phyloP scores from a whole-genome alignment of 345 rosid genomes.

The Odontarrhena argentea region DNA sequence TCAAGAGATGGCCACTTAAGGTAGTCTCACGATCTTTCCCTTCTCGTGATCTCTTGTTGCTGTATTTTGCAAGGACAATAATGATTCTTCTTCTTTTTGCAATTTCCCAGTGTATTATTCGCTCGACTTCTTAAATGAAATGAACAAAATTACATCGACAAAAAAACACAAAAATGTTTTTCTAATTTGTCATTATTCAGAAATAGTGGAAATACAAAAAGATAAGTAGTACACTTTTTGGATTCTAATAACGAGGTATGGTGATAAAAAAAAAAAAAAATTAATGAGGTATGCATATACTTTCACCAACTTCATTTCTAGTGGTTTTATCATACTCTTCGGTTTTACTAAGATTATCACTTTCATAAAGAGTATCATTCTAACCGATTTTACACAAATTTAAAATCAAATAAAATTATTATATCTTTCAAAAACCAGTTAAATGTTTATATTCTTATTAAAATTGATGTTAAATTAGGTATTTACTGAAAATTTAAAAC shows the following conservation, averaged over 20 bases:
- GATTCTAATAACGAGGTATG: background rate
- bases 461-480: too few species aligned
- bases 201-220: background rate
- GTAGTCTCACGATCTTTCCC: slow-evolving; percentile 14
- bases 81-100: slow-evolving; percentile 13
- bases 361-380: too few species aligned
- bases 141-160: slow-evolving; percentile 15
- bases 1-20: slow-evolving; percentile 19
- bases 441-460: too few species aligned
- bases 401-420: too few species aligned
- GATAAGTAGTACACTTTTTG: slow-evolving; percentile 12
- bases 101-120: background rate
- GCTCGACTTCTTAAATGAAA: background rate
- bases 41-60: slow-evolving; percentile 30
- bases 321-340: too few species aligned
- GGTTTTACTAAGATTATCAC: too few species aligned
- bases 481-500: too few species aligned
- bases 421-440: too few species aligned
- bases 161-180: background rate
- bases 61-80: slow-evolving; percentile 33
- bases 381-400: too few species aligned
- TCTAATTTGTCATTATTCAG: background rate
- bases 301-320: background rate
- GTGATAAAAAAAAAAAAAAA: too few species aligned
- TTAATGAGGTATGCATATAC: background rate